Conservation (phyloP, 2,329 filamentous ascomycete genomes). For the Colletotrichum spaethianum region DNA sequence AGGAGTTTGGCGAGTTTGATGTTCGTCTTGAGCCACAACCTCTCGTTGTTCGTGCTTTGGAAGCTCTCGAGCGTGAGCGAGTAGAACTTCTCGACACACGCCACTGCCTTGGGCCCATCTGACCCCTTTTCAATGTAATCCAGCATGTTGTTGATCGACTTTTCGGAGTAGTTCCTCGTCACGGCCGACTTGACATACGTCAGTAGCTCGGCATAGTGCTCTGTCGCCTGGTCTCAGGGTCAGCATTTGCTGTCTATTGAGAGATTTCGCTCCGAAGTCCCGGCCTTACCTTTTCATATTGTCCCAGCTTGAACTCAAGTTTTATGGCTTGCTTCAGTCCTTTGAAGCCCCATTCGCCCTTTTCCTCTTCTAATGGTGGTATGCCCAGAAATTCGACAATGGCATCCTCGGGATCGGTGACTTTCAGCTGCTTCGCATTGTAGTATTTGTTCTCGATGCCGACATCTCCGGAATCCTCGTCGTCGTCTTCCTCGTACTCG, state of each 20-base stretch:
- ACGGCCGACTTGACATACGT: conserved; percentile 98
- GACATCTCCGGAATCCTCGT: conserved; percentile 88
- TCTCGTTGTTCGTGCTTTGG: conserved; percentile 97
- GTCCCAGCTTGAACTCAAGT: conserved; percentile 92
- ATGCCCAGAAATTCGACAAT: conserved; percentile 94
- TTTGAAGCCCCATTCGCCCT: conserved; percentile 99
- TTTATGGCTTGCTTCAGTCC: conserved; percentile 98
- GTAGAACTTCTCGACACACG: conserved; percentile 96
- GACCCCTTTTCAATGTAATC: conserved; percentile 97
- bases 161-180: conserved; percentile 98
- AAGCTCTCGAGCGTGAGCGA: conserved; percentile 94
- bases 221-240: conserved; percentile 75
- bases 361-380: conserved; percentile 86
- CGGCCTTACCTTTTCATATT: conserved; percentile 80
- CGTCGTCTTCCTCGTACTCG: conserved; percentile 94
- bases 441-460: conserved; percentile 99
- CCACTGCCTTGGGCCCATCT: conserved; percentile 75
- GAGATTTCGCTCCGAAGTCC: not conserved
- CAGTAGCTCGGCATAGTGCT: conserved; percentile 94
- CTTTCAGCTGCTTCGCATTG: conserved; percentile 98
- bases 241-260: conserved; percentile 1
- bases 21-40: conserved; percentile 97
- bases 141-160: conserved; percentile 99
- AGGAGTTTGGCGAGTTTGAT: conserved; percentile 95
- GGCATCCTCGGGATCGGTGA: conserved; percentile 86